Percentiles rank a stretch among this genome's conserved stretches.
Evolutionary conservation across 192 early-diverging fungal species (phyloP).

Genomic region (Endogone sp.): DNA sequence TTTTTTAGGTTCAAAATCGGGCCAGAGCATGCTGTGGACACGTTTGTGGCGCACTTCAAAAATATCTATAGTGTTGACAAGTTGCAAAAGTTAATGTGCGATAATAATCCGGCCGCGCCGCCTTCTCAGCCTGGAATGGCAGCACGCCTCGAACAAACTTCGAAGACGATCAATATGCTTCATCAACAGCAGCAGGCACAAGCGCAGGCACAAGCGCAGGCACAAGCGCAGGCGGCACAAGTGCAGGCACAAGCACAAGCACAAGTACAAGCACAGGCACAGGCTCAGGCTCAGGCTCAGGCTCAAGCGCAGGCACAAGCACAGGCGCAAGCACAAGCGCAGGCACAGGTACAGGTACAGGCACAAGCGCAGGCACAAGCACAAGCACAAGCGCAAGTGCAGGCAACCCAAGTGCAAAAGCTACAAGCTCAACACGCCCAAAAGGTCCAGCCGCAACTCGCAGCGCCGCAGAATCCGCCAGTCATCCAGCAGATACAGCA

Average conservation of each 20-base stretch:
- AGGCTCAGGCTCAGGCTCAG: conserved; percentile 10
- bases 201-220: conserved; percentile 17
- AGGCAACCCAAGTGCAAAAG: neutral
- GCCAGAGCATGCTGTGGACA: conserved; percentile 32
- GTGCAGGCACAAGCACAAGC: too few relatives aligned
- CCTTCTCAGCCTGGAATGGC: conserved; percentile 12
- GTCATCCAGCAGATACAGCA: conserved; percentile 2
- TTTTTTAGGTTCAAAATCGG: conserved; percentile 26
- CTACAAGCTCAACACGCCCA: neutral
- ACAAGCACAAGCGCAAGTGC: conserved; percentile 2
- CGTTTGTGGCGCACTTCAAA: conserved; percentile 30
- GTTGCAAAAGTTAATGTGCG: conserved; percentile 26
- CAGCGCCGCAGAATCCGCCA: neutral
- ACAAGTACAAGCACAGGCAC: conserved; percentile 17
- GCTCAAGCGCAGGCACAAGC: neutral
- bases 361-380: conserved; percentile 16
- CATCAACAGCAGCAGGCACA: conserved; percentile 22
- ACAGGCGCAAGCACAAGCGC: too few relatives aligned
- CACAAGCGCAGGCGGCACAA: conserved; percentile 6
- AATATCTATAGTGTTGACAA: conserved; percentile 28
- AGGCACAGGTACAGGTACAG: too few relatives aligned
- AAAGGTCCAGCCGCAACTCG: neutral
- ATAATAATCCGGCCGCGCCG: conserved; percentile 19
- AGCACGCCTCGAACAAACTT: conserved; percentile 3
- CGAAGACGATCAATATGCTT: neutral